Evolutionary conservation across 345 rosid species (phyloP), one percentile per base, ranked within the genome.

Genomic region (Ailanthus altissimus): DNA sequence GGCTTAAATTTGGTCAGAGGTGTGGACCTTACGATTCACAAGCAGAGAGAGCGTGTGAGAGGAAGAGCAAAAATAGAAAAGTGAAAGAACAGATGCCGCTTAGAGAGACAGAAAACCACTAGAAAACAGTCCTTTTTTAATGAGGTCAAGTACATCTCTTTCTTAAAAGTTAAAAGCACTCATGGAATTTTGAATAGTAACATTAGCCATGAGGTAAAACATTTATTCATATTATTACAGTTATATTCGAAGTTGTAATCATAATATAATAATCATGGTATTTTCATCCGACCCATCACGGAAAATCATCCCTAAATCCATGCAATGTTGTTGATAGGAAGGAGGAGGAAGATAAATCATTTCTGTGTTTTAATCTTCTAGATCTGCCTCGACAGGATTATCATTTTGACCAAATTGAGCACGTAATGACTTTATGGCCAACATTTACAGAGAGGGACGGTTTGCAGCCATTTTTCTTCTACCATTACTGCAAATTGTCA

Each of bases 1-100:
- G 56, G 83, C 75, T 76, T 59, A 68, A 72, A 73, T 75, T 65
- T 23, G 65, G 80, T 77, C 78, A 83, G 88, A 79, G 80, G 81
- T 56, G 85, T 74, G 84, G 82, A 83, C 83, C 81, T 76, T 62
- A 51, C 81, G 67, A 70, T 25, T 68, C 38, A 68, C 2, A 46
- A 6, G 49, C 53, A 42, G 3, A 62, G 69, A 68, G 72, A 46
- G 26, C 0, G 58, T 11, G 12, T 15, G 38, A 13, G 45, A 67
- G 21, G 58, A 0, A 54, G 23, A 67, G 61, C 14, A n/a, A 42
- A 57, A 5, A 70, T 12, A 38, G 67, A 14, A 62, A 45, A 18
- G 66, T 21, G 32, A 72, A 76, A 71, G 26, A 62, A 79, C 76
- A 76, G 74, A 60, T 47, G 51, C 15, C 23, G 21, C 62, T 65